phyloP scores from a whole-genome alignment of 768 basidiomycete genomes.

The Gloeopeniophorella convolvens region DNA sequence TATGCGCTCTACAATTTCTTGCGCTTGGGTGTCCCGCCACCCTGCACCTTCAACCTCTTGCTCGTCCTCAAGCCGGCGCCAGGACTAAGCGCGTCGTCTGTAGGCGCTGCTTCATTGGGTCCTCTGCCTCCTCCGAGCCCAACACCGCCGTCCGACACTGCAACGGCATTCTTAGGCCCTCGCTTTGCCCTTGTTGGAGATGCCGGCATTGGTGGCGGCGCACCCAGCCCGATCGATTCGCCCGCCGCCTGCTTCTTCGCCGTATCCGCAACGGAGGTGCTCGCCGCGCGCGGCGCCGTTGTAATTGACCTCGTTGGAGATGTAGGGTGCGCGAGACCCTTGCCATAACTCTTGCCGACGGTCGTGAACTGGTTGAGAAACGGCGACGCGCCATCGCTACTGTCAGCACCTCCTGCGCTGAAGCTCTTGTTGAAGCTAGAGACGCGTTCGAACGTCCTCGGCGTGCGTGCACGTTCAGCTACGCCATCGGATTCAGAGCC shows the following conservation, averaged over 20 bases:
- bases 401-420: constrained; percentile 1
- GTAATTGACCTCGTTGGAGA: constrained; percentile 9
- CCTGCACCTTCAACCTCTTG: constrained; percentile 4
- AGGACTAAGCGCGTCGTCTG: not conserved
- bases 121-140: too few species aligned
- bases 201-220: not conserved
- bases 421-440: constrained; percentile 17
- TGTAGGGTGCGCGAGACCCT: not conserved
- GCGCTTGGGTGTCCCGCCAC: not conserved
- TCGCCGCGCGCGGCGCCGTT: not conserved
- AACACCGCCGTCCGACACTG: not conserved
- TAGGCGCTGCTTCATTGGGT: too few species aligned
- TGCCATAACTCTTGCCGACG: constrained; percentile 6
- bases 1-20: constrained; percentile 5
- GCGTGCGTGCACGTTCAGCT: constrained; percentile 11
- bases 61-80: not conserved
- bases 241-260: not conserved
- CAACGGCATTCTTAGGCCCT: not conserved
- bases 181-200: constrained; percentile 9
- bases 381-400: constrained; percentile 1
- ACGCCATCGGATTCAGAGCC: constrained; percentile 11
- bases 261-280: not conserved
- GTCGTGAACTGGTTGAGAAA: constrained; percentile 15
- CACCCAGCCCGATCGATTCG: not conserved
- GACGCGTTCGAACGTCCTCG: constrained; percentile 7